Evolutionary conservation across 1,284 basidiomycete species (phyloP).

Genomic region (Kalmanozyma brasiliensis): DNA sequence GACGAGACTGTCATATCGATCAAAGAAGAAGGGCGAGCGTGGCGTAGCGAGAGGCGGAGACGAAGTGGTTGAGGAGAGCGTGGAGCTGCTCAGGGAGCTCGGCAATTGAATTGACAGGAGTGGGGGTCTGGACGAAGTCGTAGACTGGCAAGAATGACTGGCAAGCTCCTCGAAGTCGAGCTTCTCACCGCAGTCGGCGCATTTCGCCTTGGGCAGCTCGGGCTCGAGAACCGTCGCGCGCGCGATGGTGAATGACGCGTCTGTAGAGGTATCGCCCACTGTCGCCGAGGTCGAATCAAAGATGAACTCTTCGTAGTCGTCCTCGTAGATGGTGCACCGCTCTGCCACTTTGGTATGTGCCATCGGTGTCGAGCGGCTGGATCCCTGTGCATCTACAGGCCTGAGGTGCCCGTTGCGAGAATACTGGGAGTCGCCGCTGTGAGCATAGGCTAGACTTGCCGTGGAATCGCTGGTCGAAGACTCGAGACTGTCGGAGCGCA

Average conservation of each 20-base stretch:
- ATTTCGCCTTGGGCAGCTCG: constrained; percentile 53
- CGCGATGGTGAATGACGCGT: constrained; percentile 18
- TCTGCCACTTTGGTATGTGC: constrained; percentile 14
- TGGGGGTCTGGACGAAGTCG: constrained; percentile 12
- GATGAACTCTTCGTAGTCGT: constrained; percentile 45
- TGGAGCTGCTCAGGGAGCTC: constrained; percentile 15
- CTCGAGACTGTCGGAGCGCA: constrained; percentile 16
- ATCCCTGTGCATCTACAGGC: not conserved
- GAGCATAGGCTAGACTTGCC: constrained; percentile 18
- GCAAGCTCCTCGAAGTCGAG: constrained; percentile 56
- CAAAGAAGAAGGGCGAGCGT: constrained; percentile 54
- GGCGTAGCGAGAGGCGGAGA: constrained; percentile 21
- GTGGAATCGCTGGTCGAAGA: constrained; percentile 27
- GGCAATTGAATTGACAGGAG: constrained; percentile 36
- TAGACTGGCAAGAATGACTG: constrained; percentile 41
- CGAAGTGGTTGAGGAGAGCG: constrained; percentile 11
- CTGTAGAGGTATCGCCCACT: constrained; percentile 8
- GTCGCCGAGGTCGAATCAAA: constrained; percentile 1
- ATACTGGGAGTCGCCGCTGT: constrained; percentile 23
- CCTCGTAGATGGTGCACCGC: constrained; percentile 42
- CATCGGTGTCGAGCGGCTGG: not conserved
- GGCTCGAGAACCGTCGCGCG: constrained; percentile 50
- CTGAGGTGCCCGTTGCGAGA: constrained; percentile 1
- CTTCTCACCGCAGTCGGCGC: constrained; percentile 55
- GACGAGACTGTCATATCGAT: constrained; percentile 38